Conservation (phyloP, 2,329 filamentous ascomycete species). For the Colletotrichum filicis region DNA sequence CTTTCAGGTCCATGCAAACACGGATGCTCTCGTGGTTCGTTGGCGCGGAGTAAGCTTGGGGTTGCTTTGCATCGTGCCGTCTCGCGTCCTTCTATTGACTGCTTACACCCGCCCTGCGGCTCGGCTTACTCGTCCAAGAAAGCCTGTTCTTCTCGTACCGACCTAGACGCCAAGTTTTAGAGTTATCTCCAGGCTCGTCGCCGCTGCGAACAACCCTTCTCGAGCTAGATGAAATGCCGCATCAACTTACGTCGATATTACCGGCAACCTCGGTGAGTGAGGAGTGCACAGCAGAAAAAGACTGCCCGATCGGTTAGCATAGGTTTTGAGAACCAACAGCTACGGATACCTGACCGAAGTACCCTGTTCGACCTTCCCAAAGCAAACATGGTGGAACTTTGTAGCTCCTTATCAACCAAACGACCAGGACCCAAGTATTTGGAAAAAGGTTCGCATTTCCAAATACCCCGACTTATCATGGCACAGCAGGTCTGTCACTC, state of each 20-base stretch:
- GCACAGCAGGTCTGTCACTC: neutral
- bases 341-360: conserved; percentile 14
- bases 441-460: conserved; percentile 3
- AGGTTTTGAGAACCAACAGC: conserved; percentile 20
- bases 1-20: neutral
- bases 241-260: neutral
- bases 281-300: neutral
- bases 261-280: conserved; percentile 17
- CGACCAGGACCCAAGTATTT: conserved; percentile 13
- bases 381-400: conserved; percentile 22
- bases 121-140: neutral
- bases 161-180: neutral
- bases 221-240: neutral
- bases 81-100: neutral
- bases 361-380: conserved; percentile 27
- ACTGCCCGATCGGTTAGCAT: conserved; percentile 17
- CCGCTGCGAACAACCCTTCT: neutral
- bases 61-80: neutral
- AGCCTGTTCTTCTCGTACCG: neutral
- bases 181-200: neutral
- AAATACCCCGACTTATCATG: conserved; percentile 17
- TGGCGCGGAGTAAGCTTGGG: neutral
- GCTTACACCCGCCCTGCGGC: neutral
- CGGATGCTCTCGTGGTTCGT: neutral
- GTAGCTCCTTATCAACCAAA: conserved; percentile 15